Conservation (phyloP, 352 stramenopile genomes). For the Lagenidium sp. region DNA sequence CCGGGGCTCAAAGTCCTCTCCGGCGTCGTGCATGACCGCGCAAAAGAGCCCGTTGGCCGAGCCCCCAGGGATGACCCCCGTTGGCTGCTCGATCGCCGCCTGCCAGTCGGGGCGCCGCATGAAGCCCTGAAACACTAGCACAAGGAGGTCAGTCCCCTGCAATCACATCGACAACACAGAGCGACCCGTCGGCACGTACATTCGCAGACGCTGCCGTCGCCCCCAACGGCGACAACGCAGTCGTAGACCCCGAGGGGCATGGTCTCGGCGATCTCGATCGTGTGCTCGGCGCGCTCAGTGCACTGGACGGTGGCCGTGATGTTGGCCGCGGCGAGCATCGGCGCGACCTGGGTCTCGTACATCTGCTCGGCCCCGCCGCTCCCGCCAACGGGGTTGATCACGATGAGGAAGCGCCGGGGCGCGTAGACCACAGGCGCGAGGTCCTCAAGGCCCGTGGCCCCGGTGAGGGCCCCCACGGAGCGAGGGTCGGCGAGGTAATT, state of each 20-base stretch:
- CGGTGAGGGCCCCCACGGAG: slow-evolving; percentile 12
- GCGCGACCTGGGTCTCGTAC: slow-evolving; percentile 42
- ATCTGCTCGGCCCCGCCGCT: slow-evolving; percentile 35
- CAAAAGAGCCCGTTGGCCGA: slow-evolving; percentile 63
- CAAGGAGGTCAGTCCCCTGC: neutral
- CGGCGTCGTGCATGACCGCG: slow-evolving; percentile 33
- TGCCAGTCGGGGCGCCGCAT: slow-evolving; percentile 56
- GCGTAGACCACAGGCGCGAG: slow-evolving; percentile 12
- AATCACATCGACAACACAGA: neutral
- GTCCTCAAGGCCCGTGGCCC: slow-evolving; percentile 18
- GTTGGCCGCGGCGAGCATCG: slow-evolving; percentile 40
- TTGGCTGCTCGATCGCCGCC: slow-evolving; percentile 35
- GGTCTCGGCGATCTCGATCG: slow-evolving; percentile 34
- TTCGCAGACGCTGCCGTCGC: slow-evolving; percentile 60
- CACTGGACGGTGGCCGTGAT: slow-evolving; percentile 36
- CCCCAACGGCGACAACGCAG: slow-evolving; percentile 57
- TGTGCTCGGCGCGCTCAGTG: slow-evolving; percentile 40
- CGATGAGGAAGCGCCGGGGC: slow-evolving; percentile 38
- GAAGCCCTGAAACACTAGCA: slow-evolving; percentile 57
- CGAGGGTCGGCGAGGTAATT: slow-evolving; percentile 50
- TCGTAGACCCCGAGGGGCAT: slow-evolving; percentile 47
- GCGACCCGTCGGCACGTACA: slow-evolving; percentile 15
- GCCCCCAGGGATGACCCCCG: slow-evolving; percentile 42
- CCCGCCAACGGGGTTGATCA: slow-evolving; percentile 72
- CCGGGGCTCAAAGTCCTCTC: slow-evolving; percentile 23